Percentiles rank a stretch among this genome's conserved stretches.
phyloP scores from a whole-genome alignment of 441 rosid genomes.

The Corymbia citriodora region DNA sequence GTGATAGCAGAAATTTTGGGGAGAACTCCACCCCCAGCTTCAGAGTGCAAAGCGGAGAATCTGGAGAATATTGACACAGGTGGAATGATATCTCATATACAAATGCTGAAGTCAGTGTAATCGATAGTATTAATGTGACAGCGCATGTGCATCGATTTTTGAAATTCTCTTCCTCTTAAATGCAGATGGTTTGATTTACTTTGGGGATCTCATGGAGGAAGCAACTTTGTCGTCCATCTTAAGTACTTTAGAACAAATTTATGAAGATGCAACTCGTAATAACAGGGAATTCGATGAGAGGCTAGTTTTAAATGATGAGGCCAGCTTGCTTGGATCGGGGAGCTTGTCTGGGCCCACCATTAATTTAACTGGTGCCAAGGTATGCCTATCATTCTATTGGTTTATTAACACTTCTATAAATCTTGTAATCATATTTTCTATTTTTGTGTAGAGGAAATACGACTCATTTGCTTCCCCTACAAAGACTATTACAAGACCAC shows the following conservation, averaged over 20 bases:
- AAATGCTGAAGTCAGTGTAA: neutral
- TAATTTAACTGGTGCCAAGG: conserved; percentile 61
- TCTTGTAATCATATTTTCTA: neutral
- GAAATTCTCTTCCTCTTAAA: conserved; percentile 13
- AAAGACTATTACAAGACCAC: conserved; percentile 67
- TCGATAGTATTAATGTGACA: neutral
- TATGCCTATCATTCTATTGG: conserved; percentile 8
- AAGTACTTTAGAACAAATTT: conserved; percentile 63
- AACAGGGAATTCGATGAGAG: conserved; percentile 86
- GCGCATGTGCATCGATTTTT: neutral
- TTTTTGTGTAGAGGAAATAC: conserved; percentile 53
- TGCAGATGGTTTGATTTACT: conserved; percentile 85
- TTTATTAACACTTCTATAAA: neutral
- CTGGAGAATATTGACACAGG: conserved; percentile 61
- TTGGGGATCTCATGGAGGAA: conserved; percentile 77
- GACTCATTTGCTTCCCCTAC: conserved; percentile 77
- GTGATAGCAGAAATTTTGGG: conserved; percentile 58
- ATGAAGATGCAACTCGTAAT: conserved; percentile 49
- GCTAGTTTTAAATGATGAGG: conserved; percentile 76
- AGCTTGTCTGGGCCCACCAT: conserved; percentile 68
- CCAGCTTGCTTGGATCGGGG: conserved; percentile 75
- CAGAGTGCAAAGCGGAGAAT: conserved; percentile 54
- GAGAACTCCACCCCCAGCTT: conserved; percentile 54
- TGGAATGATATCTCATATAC: conserved; percentile 3
- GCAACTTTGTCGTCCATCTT: conserved; percentile 55